These are phyloP conservation scores for Lachancea sp. DNA, from an alignment of 805 yeast species.

Conservation along the genomic window DNA sequence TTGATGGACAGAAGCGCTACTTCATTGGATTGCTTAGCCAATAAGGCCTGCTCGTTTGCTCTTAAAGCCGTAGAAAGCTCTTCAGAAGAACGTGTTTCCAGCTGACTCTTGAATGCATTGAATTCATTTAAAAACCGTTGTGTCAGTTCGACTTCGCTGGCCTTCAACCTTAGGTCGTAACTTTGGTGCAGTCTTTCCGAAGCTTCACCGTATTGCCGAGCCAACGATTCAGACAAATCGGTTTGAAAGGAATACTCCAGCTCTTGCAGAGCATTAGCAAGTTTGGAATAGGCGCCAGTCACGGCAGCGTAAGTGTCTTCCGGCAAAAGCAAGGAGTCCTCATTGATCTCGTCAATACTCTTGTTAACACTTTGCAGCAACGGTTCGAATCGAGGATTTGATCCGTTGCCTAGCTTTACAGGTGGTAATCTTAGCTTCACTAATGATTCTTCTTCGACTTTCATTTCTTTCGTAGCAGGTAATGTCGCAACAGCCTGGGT, in stretches of 20 bases:
- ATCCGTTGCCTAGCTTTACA: neutral
- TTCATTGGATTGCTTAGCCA: constrained; percentile 68
- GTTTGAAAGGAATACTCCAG: constrained; percentile 16
- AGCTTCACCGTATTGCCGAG: constrained; percentile 16
- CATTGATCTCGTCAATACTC: constrained; percentile 34
- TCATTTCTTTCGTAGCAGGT: constrained; percentile 2
- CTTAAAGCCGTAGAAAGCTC: constrained; percentile 59
- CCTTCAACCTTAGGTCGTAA: constrained; percentile 21
- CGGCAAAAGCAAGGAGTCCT: constrained; percentile 28
- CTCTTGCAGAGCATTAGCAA: constrained; percentile 13
- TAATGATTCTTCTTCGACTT: constrained; percentile 1
- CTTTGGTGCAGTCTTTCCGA: constrained; percentile 20
- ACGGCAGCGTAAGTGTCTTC: constrained; percentile 16
- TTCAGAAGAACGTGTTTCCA: constrained; percentile 52
- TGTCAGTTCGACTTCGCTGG: constrained; percentile 52
- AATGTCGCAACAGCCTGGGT: constrained; percentile 3
- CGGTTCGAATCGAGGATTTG: neutral
- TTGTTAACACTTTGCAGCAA: constrained; percentile 30
- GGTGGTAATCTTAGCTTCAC: constrained; percentile 8
- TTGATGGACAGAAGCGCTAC: constrained; percentile 59
- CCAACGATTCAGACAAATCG: constrained; percentile 13
- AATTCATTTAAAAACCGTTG: constrained; percentile 54
- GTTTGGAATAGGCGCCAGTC: constrained; percentile 12
- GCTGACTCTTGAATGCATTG: constrained; percentile 50
- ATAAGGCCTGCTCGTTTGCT: constrained; percentile 57